phyloP scores from a whole-genome alignment of 1,284 basidiomycete species.

The Pyrrhoderma noxium region DNA sequence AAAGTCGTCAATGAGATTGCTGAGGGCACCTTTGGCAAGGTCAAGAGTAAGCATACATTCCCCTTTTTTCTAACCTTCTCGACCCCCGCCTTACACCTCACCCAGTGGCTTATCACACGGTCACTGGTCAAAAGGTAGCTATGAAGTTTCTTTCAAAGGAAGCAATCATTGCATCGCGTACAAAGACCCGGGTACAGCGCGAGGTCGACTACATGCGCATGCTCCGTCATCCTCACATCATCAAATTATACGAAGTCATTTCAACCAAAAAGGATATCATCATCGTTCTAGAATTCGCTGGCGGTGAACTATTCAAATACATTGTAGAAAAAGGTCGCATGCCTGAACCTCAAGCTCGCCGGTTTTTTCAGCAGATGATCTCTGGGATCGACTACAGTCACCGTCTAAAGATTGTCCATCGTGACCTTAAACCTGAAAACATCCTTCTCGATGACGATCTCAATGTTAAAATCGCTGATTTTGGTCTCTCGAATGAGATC shows the following conservation, averaged over 20 bases:
- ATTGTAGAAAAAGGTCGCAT: constrained; percentile 87
- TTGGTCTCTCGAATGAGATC: constrained; percentile 91
- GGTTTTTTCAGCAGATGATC: constrained; percentile 96
- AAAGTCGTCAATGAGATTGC: constrained; percentile 70
- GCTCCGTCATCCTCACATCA: constrained; percentile 88
- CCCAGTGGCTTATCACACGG: constrained; percentile 86
- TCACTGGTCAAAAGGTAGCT: constrained; percentile 93
- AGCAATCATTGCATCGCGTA: constrained; percentile 87
- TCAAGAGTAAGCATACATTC: constrained; percentile 75
- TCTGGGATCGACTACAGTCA: constrained; percentile 95
- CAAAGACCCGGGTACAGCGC: constrained; percentile 85
- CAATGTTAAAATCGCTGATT: constrained; percentile 94
- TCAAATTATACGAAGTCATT: constrained; percentile 97
- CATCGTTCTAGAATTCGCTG: constrained; percentile 91
- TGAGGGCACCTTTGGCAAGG: constrained; percentile 94
- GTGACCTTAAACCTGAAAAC: constrained; percentile 95
- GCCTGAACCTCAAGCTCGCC: constrained; percentile 75
- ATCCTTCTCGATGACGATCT: constrained; percentile 70
- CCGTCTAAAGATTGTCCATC: constrained; percentile 89
- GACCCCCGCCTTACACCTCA: constrained; percentile 12
- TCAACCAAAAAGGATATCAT: constrained; percentile 91
- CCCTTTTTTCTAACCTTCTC: constrained; percentile 15
- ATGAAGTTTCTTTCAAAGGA: constrained; percentile 98
- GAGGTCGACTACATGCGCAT: constrained; percentile 95
- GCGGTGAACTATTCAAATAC: constrained; percentile 93